Evolutionary conservation across 163 green algal species (phyloP), one percentile per base, ranked within the genome.

Genomic region (Chloromonas sp.): DNA sequence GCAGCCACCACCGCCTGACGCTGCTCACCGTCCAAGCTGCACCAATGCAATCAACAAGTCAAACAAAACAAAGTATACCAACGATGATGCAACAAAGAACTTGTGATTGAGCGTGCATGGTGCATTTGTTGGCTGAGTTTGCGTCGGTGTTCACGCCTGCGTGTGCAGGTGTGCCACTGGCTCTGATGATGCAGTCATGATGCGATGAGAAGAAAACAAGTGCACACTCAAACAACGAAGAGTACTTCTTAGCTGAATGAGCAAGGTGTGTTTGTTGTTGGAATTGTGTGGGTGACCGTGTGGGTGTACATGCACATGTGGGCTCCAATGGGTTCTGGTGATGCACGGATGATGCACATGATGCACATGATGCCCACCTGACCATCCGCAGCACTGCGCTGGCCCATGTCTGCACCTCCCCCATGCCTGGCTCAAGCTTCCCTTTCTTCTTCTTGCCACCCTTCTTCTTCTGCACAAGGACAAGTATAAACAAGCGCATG

Each of bases 371-470:
- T 36, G 2, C 79, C 3, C 81, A 84, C 81, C 81, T 85, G 71
- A 87, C 81, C 76, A 90, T 84, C 14, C 87, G 87, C 76, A 90
- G 78, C 61, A 90, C 87, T 3, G 87, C 87, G n/a, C 83, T 87
- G 76, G 71, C 71, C 74, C 86, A 90, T 0, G 83, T 87, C 83
- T 89, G 87, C 2, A 84, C 83, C 80, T 90, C 87, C 8, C 83
- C 85, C 81, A 88, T 90, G 62, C 87, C 87, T n/a, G 87, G 87
- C 83, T 89, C 85, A 60, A 89, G 79, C 85, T 91, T 91, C 70
- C 79, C 83, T 71, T 91, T 91, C 79, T 86, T 86, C 62, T 86
- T 86, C 78, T 84, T 84, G 60, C 82, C 82, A 1, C 60, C 66
- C 81, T 87, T 85, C 71, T 87, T 87, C 79, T 86, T 89, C 78